Base-by-base conservation (phyloP, 441 rosid genomes). In the Biscutella laevigata region DNA sequence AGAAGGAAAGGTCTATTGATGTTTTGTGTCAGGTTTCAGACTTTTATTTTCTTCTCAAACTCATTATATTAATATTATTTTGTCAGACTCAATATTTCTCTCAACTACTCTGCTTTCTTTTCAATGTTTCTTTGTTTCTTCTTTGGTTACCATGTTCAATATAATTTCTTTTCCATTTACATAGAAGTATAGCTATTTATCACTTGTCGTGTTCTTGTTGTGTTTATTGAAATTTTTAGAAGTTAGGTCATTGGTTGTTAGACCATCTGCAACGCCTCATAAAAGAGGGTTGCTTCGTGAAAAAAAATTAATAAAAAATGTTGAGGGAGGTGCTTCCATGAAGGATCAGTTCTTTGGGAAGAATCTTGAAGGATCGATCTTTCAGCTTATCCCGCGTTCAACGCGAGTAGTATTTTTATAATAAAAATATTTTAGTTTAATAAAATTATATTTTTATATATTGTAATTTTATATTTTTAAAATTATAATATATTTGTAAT, bases 11-110 rank as follows among this genome's bases (percentile, higher is more conserved):
- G 64, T 64, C 69, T 64, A 57, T 64, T 42, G 58, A 57, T n/a
- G 45, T 58, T 34, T 33, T 49, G 65, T 66, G 70, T 66, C 70
- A 66, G 65, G 53, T 59, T 66, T 66, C 70, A 65, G 58, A 65
- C 64, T 58, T 52, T 13, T 43, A n/a, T 51, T 57, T 65, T 57
- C 64, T 57, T 7, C 17, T 42, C 39, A 13, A 10, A 11, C 26
- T 56, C 38, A 48, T 16, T 9, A 7, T 27, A n/a, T n/a, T n/a
- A n/a, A 8, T 46, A 38, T 29, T 56, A 26, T 56, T 55, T 27
- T 50, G 50, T 49, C 58, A 49, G 64, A 4, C 26, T 51, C 29
- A n/a, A n/a, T n/a, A 58, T 49, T 42, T 64, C 42, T 5, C 69
- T 50, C 52, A 64, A 59, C 69, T 42, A 64, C 64, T 64, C 59